Base-by-base conservation (phyloP, 2,329 filamentous ascomycete species). In the Fusarium bulbicola region DNA sequence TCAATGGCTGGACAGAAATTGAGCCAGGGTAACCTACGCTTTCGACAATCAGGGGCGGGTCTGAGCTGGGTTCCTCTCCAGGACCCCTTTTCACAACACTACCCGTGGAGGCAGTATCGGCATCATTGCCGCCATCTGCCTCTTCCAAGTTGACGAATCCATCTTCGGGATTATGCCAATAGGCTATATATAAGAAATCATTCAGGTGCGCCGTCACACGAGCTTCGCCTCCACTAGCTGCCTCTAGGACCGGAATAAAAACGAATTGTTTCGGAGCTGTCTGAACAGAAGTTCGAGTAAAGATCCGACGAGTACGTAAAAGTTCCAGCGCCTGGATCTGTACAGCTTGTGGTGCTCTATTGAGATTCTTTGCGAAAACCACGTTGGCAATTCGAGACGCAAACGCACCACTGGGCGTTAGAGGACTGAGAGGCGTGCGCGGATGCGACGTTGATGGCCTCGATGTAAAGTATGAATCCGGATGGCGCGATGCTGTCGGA, bases 131-230 rank as follows among this genome's bases (percentile, higher is more conserved):
- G 32, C 77, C 78, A 30, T 81, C 79, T n/a, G 78, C 70, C 40
- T 93, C 91, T 67, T 97, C 93, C 1, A 95, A 81, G 72, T 96
- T 93, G 9, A 91, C 87, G 70, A 95, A 92, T 0, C 92, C 93
- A 79, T 95, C 90, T 4, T 88, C 86, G 0, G 88, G 86, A 64
- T 92, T 88, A 77, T 98, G 95, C 84, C 91, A 93, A 81, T 98
- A 95, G 1, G 93, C 95, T 65, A 98, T 91, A 79, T 95, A 94
- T 74, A 98, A 92, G 72, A 93, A 90, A 66, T 98, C 94, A 76
- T 95, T 97, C 81, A 92, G 79, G 74, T 94, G 87, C 37, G 81
- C 82, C 28, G 85, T 87, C 56, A 92, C 84, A 56, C 83, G 84
- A 7, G 86, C 84, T 47, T 83, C 78, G 42, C 87, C 85, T 6